phyloP scores from a whole-genome alignment of 2,329 filamentous ascomycete genomes.

The Uncinocarpus reesii region DNA sequence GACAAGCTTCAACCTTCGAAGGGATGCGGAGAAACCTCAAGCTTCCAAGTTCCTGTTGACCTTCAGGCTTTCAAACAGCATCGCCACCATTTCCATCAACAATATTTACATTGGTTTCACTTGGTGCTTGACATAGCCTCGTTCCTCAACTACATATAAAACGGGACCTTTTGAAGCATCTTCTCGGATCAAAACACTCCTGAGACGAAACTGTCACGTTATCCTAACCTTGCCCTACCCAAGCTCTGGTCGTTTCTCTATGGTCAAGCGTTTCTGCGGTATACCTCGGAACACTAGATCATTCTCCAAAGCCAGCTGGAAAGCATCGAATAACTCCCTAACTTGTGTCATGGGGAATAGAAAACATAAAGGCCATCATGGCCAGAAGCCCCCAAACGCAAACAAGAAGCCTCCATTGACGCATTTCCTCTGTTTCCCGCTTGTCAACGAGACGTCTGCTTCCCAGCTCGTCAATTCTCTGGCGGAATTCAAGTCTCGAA shows the following conservation, averaged over 20 bases:
- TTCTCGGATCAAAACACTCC: not conserved
- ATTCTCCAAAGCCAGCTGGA: not conserved
- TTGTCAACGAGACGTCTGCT: conserved; percentile 52
- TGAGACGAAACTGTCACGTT: not conserved
- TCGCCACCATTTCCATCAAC: too few relatives aligned
- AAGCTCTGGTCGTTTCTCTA: not conserved
- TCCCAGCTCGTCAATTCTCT: conserved; percentile 57
- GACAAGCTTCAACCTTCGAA: too few relatives aligned
- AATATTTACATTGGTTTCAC: too few relatives aligned
- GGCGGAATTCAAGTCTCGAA: conserved; percentile 50
- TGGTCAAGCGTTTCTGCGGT: not conserved
- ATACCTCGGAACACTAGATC: not conserved
- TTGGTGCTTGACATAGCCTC: too few relatives aligned
- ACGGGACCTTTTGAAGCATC: too few relatives aligned
- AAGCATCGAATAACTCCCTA: not conserved
- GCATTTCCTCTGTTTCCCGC: conserved; percentile 44
- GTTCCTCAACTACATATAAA: too few relatives aligned
- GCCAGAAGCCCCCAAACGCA: not conserved
- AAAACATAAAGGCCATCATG: not conserved
- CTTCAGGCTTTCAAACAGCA: too few relatives aligned
- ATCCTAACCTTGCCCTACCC: not conserved
- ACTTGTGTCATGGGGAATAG: conserved; percentile 9
- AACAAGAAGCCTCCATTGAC: conserved; percentile 27
- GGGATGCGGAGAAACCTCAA: too few relatives aligned
- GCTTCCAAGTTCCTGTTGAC: too few relatives aligned